Evolutionary conservation across 2,329 filamentous ascomycete species (phyloP), one percentile per base, ranked within the genome.

Genomic region (Metarhizium sp.): DNA sequence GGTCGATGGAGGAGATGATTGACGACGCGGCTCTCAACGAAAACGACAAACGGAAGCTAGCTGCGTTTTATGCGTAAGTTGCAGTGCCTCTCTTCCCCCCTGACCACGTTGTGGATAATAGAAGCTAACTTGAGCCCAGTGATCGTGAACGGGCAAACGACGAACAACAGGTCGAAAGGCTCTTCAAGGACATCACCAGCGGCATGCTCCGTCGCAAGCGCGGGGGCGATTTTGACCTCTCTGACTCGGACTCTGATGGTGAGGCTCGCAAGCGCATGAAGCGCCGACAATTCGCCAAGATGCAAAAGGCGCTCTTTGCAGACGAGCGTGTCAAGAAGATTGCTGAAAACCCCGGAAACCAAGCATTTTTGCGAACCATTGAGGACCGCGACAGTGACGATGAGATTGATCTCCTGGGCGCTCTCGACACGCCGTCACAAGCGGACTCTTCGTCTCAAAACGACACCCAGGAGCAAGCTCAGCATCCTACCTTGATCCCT

Each of bases 261-360:
- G 88, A 92, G 64, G 82, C 87, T 34, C 82, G 84, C 48, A 84
- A 88, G 49, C 84, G 90, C 52, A 84, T 87, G 75, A 96, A 95
- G 76, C 86, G 90, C 53, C 81, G 86, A 43, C 90, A 96, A 65
- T 95, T 95, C 70, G 88, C 88, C 40, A 89, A 90, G 72, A 95
- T 96, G 87, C 87, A 91, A 55, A 91, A 90, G 68, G 88, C 92
- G 6, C 78, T 99, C 8, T 81, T 96, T 50, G 79, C 88, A 29
- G 92, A 97, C 64, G 92, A 96, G 69, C 90, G 90, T 42, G 84
- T 99, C 62, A 90, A 88, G 66, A 92, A 92, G 70, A 90, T 97
- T 59, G 91, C 90, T 38, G 85, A 90, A 67, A 91, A 95, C 63
- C 89, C 89, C 2, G 92, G 92, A 67, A 92, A 91, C 67, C 81